Evolutionary conservation across 345 rosid genomes (phyloP).

Genomic region (Reutealis trisperma): DNA sequence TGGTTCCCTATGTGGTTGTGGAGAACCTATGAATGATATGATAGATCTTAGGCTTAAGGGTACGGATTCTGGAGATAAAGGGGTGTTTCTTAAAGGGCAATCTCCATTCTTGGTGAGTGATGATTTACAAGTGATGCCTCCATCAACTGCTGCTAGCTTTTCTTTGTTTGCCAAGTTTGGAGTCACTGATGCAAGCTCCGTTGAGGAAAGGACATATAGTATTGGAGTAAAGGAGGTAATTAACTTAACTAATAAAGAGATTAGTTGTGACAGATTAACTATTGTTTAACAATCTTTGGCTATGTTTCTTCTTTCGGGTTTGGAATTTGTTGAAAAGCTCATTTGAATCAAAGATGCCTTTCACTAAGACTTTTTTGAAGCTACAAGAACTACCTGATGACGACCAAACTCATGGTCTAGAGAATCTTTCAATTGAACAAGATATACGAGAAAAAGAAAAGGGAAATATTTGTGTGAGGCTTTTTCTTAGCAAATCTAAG

Average conservation of each 20-base stretch:
- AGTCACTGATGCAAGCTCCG: background rate
- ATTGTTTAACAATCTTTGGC: too few relatives aligned
- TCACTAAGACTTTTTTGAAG: constrained; percentile 21
- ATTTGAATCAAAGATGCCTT: constrained; percentile 16
- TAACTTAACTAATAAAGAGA: background rate
- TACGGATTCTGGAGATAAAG: background rate
- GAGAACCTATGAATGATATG: background rate
- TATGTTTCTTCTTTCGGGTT: constrained; percentile 23
- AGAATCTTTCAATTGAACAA: background rate
- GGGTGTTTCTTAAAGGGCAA: constrained; percentile 19
- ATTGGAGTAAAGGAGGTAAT: constrained; percentile 22
- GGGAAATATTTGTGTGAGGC: constrained; percentile 11
- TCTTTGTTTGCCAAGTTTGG: constrained; percentile 15
- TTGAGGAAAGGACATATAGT: constrained; percentile 9
- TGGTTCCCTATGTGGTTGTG: constrained; percentile 12
- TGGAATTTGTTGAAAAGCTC: constrained; percentile 21
- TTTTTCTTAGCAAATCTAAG: constrained; percentile 27
- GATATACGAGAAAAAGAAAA: background rate
- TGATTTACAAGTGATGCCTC: constrained; percentile 17
- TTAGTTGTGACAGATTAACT: too few relatives aligned
- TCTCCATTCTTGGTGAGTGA: constrained; percentile 12
- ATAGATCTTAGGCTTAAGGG: background rate
- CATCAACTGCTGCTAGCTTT: constrained; percentile 4
- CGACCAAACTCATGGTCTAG: background rate
- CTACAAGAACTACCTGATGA: background rate